Percentiles rank a stretch among this genome's conserved stretches.
phyloP scores from a whole-genome alignment of 1,139 yeast genomes.

The Blastobotrys aristatus region DNA sequence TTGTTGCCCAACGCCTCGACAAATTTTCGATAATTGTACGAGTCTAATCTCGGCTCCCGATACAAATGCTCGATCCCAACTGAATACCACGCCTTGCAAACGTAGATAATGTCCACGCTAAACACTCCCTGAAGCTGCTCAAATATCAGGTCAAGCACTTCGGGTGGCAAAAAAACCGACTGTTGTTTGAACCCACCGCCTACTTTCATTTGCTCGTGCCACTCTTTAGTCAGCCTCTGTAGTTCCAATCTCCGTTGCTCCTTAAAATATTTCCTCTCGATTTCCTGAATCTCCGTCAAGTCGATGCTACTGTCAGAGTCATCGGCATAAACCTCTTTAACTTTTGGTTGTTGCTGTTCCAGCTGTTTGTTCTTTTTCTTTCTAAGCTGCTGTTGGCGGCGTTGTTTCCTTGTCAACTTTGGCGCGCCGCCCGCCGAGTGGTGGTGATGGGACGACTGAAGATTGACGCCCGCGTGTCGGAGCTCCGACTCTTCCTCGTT shows the following conservation, averaged over 20 bases:
- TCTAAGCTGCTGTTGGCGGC: constrained; percentile 8
- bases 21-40: constrained; percentile 65
- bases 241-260: constrained; percentile 10
- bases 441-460: background rate
- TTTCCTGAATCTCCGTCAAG: constrained; percentile 13
- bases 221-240: constrained; percentile 12
- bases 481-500: background rate
- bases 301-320: constrained; percentile 12
- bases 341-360: background rate
- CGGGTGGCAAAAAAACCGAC: constrained; percentile 49
- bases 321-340: constrained; percentile 9
- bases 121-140: constrained; percentile 39
- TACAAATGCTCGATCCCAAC: constrained; percentile 62
- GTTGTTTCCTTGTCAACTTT: constrained; percentile 3
- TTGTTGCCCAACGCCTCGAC: constrained; percentile 54
- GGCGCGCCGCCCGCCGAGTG: background rate
- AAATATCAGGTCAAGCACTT: constrained; percentile 50
- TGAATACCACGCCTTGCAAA: constrained; percentile 57
- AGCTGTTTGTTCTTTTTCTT: constrained; percentile 5
- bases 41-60: constrained; percentile 53
- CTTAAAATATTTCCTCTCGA: constrained; percentile 12
- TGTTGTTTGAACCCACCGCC: background rate
- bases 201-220: constrained; percentile 8
- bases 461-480: constrained; percentile 2
- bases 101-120: constrained; percentile 44